Conservation (phyloP, 2,329 filamentous ascomycete genomes). For the Aspergillus fijiensis region DNA sequence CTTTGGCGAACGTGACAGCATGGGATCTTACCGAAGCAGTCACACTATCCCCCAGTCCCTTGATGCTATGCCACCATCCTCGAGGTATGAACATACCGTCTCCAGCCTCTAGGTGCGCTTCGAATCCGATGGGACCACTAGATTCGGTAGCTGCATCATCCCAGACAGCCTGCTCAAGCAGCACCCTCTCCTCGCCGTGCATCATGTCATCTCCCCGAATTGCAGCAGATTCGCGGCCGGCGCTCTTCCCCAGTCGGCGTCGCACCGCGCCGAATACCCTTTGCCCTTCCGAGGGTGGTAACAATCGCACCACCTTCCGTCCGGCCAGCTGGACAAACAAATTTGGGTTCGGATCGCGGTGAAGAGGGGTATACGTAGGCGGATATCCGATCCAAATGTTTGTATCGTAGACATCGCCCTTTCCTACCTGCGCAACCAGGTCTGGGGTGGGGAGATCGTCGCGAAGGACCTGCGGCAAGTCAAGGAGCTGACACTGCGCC, state of each 20-base stretch:
- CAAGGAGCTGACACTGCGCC: slow-evolving; percentile 72
- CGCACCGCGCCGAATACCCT: slow-evolving; percentile 61
- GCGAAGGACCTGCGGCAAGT: slow-evolving; percentile 64
- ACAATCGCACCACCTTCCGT: slow-evolving; percentile 69
- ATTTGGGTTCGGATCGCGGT: slow-evolving; percentile 93
- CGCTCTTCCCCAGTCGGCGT: slow-evolving; percentile 35
- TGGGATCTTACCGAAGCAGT: slow-evolving; percentile 55
- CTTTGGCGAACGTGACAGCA: slow-evolving; percentile 20
- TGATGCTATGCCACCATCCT: slow-evolving; percentile 86
- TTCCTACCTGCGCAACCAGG: slow-evolving; percentile 63
- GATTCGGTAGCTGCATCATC: slow-evolving; percentile 30
- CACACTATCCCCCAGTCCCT: slow-evolving; percentile 58
- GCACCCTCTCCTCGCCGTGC: slow-evolving; percentile 68
- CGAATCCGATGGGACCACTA: slow-evolving; percentile 34
- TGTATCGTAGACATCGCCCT: slow-evolving; percentile 80
- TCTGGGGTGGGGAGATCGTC: slow-evolving; percentile 67
- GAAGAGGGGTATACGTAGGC: slow-evolving; percentile 85
- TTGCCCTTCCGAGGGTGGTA: slow-evolving; percentile 64
- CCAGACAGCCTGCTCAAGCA: slow-evolving; percentile 73
- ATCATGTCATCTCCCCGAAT: slow-evolving; percentile 89
- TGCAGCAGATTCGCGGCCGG: slow-evolving; percentile 38
- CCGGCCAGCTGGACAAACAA: slow-evolving; percentile 81
- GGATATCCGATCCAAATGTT: slow-evolving; percentile 86
- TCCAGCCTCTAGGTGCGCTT: slow-evolving; percentile 61
- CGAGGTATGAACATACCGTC: slow-evolving; percentile 77